Base-by-base conservation (phyloP, 2,329 filamentous ascomycete genomes). In the Fusarium anthophilum region DNA sequence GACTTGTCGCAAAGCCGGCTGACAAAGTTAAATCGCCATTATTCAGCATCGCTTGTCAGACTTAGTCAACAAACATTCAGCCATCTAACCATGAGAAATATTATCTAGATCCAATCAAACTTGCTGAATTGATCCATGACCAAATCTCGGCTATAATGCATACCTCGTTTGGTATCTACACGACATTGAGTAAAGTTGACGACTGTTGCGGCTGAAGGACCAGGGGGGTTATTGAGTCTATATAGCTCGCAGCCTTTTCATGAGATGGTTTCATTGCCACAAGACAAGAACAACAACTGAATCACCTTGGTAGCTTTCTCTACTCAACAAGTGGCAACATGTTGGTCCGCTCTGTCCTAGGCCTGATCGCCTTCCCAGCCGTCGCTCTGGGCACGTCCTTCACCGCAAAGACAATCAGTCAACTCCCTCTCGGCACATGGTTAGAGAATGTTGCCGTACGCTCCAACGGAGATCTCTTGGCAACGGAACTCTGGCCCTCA, bases 401-500 rank as follows among this genome's bases (percentile, higher is more conserved):
- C 1, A 20, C 35, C 3, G 63, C 47, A 7, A 62, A 62, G n/a
- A 68, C 55, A n/a, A 24, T 68, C 1, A 26, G 41, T 10, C 54
- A 68, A 22, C 39, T 68, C 6, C 22, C 41, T 15, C 47, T 54
- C 6, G 65, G 63, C 4, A 63, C 51, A 41, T 63, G 41, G 32
- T 24, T 63, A 8, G 60, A 63, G 53, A 63, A 39, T 8, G 24
- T 63, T 35, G 41, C 32, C 11, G 39, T 63, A 22, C 60, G 60
- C 41, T 48, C 51, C 5, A 63, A 63, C 32, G 41, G 53, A 2
- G 51, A 58, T 20, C 22, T 63, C 18, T 14, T 63, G 18, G 22
- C 13, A 14, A 57, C 51, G 22, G 24, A 68, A n/a, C 55, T 68
- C 18, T 68, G 65, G 65, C 65, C 65, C 8, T 26, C 35, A 3